Conservation (phyloP, 345 rosid genomes). For the Physaria fendleri region DNA sequence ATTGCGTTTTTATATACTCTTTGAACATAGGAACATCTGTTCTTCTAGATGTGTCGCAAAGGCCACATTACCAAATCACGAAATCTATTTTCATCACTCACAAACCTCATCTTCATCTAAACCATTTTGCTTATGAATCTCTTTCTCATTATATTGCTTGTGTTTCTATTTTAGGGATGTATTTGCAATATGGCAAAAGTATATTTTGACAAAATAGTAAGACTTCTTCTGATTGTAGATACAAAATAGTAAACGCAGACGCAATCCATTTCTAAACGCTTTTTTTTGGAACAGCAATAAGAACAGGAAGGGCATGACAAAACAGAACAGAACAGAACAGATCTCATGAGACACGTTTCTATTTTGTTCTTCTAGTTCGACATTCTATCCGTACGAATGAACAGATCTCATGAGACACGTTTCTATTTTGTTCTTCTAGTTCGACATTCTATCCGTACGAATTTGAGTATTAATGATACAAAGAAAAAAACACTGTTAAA, state of each 20-base stretch:
- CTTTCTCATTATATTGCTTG: no score
- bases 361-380: not conserved
- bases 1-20: no score
- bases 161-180: no score
- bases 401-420: not conserved
- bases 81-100: no score
- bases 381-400: slow-evolving; percentile 3
- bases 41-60: no score
- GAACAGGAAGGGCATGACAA: not conserved
- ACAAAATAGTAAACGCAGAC: not conserved
- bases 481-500: slow-evolving; percentile 16
- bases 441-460: slow-evolving; percentile 2
- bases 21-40: no score
- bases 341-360: not conserved
- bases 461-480: not conserved
- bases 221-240: no score
- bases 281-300: not conserved
- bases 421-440: slow-evolving; percentile 1
- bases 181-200: no score
- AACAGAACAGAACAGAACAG: not conserved
- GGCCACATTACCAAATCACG: no score
- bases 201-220: no score
- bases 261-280: not conserved
- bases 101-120: no score
- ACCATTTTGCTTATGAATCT: no score